Conservation (phyloP, 1,284 basidiomycete species). For the Cutaneotrichosporon daszewskae region DNA sequence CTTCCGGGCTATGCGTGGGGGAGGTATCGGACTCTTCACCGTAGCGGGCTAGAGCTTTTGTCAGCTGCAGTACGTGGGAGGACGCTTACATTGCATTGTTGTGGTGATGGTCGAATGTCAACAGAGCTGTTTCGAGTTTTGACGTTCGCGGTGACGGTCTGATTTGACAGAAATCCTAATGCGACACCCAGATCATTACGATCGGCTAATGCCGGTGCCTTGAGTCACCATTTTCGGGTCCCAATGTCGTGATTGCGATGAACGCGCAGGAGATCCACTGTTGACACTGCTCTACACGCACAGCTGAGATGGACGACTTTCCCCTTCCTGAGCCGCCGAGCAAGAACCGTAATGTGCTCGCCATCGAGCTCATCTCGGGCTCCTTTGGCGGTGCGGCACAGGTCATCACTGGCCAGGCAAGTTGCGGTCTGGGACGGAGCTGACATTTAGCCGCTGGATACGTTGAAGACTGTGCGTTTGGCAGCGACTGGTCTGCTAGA, state of each 20-base stretch:
- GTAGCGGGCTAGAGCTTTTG: constrained; percentile 12
- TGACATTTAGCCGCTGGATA: constrained; percentile 57
- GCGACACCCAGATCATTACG: not conserved
- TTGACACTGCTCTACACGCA: not conserved
- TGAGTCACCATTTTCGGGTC: not conserved
- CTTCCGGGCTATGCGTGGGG: not conserved
- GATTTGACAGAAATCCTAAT: not conserved
- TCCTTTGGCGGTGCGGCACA: constrained; percentile 47
- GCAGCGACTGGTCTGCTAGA: not conserved
- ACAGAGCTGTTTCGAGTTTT: no score
- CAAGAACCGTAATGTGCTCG: constrained; percentile 35
- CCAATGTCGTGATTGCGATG: constrained; percentile 2
- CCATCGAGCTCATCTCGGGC: constrained; percentile 47
- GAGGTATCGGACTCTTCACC: constrained; percentile 15
- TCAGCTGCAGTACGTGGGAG: not conserved
- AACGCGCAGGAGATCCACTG: not conserved
- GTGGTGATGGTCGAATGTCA: no score
- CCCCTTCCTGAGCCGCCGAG: constrained; percentile 30
- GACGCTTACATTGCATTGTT: constrained; percentile 12
- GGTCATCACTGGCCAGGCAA: constrained; percentile 72
- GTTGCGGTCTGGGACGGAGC: constrained; percentile 9
- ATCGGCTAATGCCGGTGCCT: constrained; percentile 4
- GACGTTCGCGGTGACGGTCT: no score
- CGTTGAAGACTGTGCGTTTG: constrained; percentile 58
- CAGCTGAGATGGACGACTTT: constrained; percentile 17